These are phyloP conservation scores for Colletotrichum echinochloae DNA, from an alignment of 2,329 filamentous ascomycete species.

Conservation along the genomic window DNA sequence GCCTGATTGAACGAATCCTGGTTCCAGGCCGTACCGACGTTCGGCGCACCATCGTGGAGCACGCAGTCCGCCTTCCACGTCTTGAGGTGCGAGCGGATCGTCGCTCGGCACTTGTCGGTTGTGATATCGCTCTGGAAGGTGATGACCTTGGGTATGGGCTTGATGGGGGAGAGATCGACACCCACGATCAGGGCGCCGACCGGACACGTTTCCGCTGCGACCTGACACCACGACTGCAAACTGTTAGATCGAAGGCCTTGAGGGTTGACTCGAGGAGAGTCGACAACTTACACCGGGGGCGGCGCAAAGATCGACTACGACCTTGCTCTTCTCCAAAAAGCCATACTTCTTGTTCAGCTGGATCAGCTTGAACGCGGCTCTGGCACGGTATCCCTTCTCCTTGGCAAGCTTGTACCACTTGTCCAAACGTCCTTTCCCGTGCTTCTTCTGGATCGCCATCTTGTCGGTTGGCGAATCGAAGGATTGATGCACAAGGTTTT, in stretches of 20 bases:
- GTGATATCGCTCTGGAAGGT: conserved; percentile 99
- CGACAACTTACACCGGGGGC: conserved; percentile 81
- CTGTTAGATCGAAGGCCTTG: neutral
- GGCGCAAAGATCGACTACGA: conserved; percentile 96
- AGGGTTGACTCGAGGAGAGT: conserved; percentile 8
- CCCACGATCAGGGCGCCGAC: conserved; percentile 89
- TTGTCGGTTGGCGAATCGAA: conserved; percentile 38
- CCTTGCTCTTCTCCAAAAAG: conserved; percentile 96
- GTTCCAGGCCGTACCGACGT: conserved; percentile 97
- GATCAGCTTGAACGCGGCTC: conserved; percentile 97
- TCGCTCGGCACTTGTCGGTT: conserved; percentile 93
- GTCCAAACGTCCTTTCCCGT: conserved; percentile 97
- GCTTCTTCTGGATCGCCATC: conserved; percentile 99
- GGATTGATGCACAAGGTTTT: conserved; percentile 7
- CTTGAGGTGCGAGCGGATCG: conserved; percentile 89
- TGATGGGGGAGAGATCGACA: conserved; percentile 95
- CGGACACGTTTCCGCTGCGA: conserved; percentile 95
- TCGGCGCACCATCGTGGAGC: conserved; percentile 95
- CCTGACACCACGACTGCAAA: conserved; percentile 89
- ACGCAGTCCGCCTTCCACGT: conserved; percentile 97
- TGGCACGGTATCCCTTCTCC: conserved; percentile 95
- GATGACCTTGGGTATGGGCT: conserved; percentile 92
- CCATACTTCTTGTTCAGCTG: conserved; percentile 99
- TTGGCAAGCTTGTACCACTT: conserved; percentile 99
- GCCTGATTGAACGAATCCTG: conserved; percentile 99